Evolutionary conservation across 306 rosid genomes (phyloP).

Genomic region (Vigna unguiculata): DNA sequence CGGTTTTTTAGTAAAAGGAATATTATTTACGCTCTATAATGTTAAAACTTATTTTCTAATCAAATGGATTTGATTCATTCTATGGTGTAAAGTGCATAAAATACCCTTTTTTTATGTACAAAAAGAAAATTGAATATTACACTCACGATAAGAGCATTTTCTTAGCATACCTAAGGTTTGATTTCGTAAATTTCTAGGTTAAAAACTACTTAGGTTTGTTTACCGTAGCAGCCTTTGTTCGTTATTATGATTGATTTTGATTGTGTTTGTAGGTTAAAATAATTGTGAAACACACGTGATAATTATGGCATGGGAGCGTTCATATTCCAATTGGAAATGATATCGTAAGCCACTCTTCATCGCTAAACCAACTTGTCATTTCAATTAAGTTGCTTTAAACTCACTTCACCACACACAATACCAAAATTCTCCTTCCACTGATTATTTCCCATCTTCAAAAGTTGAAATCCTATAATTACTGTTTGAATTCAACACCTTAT

Average conservation of each 20-base stretch:
- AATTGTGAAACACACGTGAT: constrained; percentile 42
- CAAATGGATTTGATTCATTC: too few species aligned
- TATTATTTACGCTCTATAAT: too few species aligned
- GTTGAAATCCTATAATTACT: constrained; percentile 50
- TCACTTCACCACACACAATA: constrained; percentile 53
- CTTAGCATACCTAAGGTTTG: neutral
- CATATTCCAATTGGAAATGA: constrained; percentile 55
- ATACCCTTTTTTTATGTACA: too few species aligned
- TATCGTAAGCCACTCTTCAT: constrained; percentile 48
- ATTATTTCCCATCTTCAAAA: constrained; percentile 37
- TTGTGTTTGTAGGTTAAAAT: constrained; percentile 32
- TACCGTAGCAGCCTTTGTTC: neutral
- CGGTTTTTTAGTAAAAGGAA: too few species aligned
- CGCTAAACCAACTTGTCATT: constrained; percentile 47
- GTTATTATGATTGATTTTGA: constrained; percentile 27
- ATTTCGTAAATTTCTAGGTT: neutral
- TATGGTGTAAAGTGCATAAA: too few species aligned
- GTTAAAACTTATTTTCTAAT: too few species aligned
- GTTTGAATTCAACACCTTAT: constrained; percentile 40
- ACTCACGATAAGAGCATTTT: neutral
- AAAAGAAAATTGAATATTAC: too few species aligned
- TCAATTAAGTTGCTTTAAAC: constrained; percentile 60
- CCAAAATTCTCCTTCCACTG: constrained; percentile 21
- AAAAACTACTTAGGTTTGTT: neutral
- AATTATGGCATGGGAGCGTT: constrained; percentile 41